phyloP scores from a whole-genome alignment of 2,329 filamentous ascomycete genomes.

The Allantophomopsis cytisporea region DNA sequence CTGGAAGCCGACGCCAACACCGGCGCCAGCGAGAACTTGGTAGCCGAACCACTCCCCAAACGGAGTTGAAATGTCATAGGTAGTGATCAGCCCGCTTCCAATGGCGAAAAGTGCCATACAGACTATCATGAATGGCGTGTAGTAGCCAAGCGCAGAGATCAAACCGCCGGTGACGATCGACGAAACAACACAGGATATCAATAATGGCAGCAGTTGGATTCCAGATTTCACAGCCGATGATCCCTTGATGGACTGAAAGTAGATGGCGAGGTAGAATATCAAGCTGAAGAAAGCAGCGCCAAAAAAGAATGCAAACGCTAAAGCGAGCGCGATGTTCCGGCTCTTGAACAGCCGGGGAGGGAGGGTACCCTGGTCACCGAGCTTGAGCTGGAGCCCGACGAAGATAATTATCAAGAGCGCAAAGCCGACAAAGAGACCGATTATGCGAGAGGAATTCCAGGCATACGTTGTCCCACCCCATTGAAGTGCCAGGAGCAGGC shows the following conservation, averaged over 20 bases:
- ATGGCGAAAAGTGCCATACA: conserved; percentile 24
- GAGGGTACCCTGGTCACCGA: conserved; percentile 31
- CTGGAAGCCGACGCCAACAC: conserved; percentile 28
- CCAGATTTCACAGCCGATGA: conserved; percentile 20
- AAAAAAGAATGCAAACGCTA: conserved; percentile 7
- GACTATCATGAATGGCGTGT: conserved; percentile 25
- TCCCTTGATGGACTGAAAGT: conserved; percentile 30
- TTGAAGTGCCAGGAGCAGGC: conserved; percentile 18
- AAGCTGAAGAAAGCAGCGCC: conserved; percentile 21
- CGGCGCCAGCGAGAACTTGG: conserved; percentile 29
- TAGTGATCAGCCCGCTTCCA: conserved; percentile 24
- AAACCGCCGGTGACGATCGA: conserved; percentile 7
- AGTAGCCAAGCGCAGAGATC: conserved; percentile 21
- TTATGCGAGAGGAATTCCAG: conserved; percentile 21
- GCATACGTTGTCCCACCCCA: conserved; percentile 29
- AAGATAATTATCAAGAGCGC: conserved; percentile 16
- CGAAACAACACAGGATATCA: conserved; percentile 7
- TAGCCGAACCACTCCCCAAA: conserved; percentile 32
- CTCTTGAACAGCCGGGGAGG: conserved; percentile 15
- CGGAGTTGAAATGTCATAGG: conserved; percentile 22
- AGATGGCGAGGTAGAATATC: conserved; percentile 29
- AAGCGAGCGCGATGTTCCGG: background rate
- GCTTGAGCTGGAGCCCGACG: conserved; percentile 19
- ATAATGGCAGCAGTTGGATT: conserved; percentile 14
- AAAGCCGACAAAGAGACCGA: conserved; percentile 24